phyloP scores from a whole-genome alignment of 1,139 yeast species.

The Suhomyces bolitotheri region DNA sequence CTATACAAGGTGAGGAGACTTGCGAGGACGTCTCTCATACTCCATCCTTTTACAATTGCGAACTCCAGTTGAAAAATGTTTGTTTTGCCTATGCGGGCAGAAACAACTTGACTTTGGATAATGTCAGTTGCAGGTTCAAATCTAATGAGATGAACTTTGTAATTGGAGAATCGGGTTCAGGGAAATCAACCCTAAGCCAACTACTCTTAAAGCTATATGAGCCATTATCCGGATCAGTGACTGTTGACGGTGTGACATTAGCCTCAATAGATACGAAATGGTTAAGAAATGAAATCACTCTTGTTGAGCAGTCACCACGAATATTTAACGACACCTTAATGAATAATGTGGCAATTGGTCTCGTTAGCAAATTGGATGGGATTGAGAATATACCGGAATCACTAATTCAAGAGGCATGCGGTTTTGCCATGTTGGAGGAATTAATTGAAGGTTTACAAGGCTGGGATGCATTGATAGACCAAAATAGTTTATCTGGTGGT shows the following conservation, averaged over 20 bases:
- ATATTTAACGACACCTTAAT: conserved; percentile 63
- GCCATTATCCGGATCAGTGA: conserved; percentile 48
- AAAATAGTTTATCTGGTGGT: conserved; percentile 79
- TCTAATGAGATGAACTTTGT: conserved; percentile 56
- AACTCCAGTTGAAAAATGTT: conserved; percentile 54
- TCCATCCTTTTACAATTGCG: no score
- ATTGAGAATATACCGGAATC: conserved; percentile 25
- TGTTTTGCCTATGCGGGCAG: conserved; percentile 64
- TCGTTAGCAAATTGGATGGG: conserved; percentile 22
- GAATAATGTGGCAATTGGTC: conserved; percentile 62
- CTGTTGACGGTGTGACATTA: conserved; percentile 55
- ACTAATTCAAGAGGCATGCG: conserved; percentile 46
- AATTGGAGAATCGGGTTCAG: conserved; percentile 88
- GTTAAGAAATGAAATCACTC: conserved; percentile 63
- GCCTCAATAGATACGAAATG: conserved; percentile 45
- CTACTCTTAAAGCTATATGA: conserved; percentile 61
- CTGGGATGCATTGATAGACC: conserved; percentile 51
- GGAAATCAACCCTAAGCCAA: conserved; percentile 79
- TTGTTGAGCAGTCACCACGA: conserved; percentile 70
- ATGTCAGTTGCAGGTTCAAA: conserved; percentile 47
- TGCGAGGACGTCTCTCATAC: no score
- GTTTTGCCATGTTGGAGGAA: conserved; percentile 51
- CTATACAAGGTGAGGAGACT: no score
- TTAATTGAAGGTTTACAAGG: conserved; percentile 55
- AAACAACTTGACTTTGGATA: conserved; percentile 44